Conservation (phyloP, 164 flowering plant genomes). For the Sedum album region DNA sequence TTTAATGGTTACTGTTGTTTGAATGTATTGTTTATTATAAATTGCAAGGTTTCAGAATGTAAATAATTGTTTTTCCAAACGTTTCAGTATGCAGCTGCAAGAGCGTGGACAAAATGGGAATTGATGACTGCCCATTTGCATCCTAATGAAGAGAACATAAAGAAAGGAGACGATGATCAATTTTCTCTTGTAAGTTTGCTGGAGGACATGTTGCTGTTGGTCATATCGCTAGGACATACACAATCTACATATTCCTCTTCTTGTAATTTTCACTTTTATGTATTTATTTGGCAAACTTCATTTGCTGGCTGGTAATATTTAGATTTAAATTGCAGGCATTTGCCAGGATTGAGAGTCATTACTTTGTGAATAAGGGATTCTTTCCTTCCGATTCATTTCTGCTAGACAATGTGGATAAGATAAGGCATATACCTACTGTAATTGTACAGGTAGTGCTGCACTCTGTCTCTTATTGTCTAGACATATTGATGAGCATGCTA, state of each 20-base stretch:
- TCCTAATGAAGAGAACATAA: constrained; percentile 70
- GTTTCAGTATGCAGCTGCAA: constrained; percentile 75
- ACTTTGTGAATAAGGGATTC: constrained; percentile 83
- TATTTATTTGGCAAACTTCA: constrained; percentile 4
- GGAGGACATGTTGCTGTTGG: background rate
- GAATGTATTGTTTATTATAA: background rate
- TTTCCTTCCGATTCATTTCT: constrained; percentile 76
- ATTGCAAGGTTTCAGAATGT: background rate
- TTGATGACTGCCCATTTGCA: constrained; percentile 92
- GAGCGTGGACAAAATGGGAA: constrained; percentile 98
- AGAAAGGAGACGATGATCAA: constrained; percentile 74
- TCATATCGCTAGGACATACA: background rate
- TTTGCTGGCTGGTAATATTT: background rate
- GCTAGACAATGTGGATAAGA: constrained; percentile 81
- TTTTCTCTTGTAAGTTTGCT: constrained; percentile 32
- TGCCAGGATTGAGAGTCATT: constrained; percentile 95
- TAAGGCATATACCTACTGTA: constrained; percentile 66
- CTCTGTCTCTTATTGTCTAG: background rate
- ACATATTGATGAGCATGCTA: background rate
- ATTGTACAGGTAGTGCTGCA: constrained; percentile 69
- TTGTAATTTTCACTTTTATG: background rate
- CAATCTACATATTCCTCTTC: background rate
- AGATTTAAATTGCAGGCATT: constrained; percentile 51
- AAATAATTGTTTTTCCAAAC: background rate
- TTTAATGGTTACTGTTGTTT: background rate